Evolutionary conservation across 1,139 yeast genomes (phyloP), one percentile per base, ranked within the genome.

Genomic region (Yamadazyma trypodendri): DNA sequence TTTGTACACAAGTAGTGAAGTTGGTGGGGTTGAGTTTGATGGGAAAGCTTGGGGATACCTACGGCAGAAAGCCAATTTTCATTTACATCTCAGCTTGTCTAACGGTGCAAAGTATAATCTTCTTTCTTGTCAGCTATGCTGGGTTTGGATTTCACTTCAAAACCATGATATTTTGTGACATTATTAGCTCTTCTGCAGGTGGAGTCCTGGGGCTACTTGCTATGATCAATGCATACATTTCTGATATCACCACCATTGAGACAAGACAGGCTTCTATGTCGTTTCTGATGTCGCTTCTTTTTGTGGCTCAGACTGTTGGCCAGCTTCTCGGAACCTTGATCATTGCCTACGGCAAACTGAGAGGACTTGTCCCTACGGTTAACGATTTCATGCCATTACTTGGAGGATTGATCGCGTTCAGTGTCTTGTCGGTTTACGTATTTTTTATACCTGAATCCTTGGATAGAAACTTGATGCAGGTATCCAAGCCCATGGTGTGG

Each of bases 21-120:
- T 55, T 69, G 33, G 36, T 66, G 3, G 68, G 68, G 2, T 56
- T 68, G 44, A 68, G 70, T 2, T 63, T 71, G 41, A 50, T 77
- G 11, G 84, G 86, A 0, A 69, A 74, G n/a, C 46, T 75, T 18
- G 76, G 85, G 9, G 90, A 84, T 55, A 59, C 68, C 24, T 61
- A 69, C 39, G 92, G 92, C 1, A 62, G 90, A 32, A 73, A 68
- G 40, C 65, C 48, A 1, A 56, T 75, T 16, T 40, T 79, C 13
- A 43, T 72, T 6, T 37, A 57, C 2, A 32, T 62, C 10, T 56
- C 64, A 1, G 2, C 15, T 5, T 18, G 25, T n/a, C 4, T 18
- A 6, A 25, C 32, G 6, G 20, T 32, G 2, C 10, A n/a, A 10
- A n/a, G 27, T 5, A 10, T 28, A 10, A 7, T 38, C 4, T 34